phyloP scores from a whole-genome alignment of 192 early-diverging fungal species.

The Coemansia nantahalensis region DNA sequence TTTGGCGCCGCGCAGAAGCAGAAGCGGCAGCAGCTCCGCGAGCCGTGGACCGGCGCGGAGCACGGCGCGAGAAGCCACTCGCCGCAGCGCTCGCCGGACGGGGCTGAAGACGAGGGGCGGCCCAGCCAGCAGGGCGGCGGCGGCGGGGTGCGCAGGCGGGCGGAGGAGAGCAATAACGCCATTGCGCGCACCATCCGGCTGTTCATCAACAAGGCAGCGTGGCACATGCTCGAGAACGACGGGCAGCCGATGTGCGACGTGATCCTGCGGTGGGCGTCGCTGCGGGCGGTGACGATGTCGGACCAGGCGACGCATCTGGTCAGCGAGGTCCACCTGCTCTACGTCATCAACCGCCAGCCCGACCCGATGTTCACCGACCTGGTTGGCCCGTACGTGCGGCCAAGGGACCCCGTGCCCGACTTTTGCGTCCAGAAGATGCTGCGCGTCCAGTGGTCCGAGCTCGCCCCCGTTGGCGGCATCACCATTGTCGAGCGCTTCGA shows the following conservation, averaged over 20 bases:
- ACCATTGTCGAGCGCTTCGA: slow-evolving; percentile 89
- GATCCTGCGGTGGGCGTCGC: slow-evolving; percentile 62
- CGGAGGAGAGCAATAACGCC: slow-evolving; percentile 55
- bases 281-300: slow-evolving; percentile 74
- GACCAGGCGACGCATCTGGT: slow-evolving; percentile 74
- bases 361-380: slow-evolving; percentile 61
- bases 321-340: slow-evolving; percentile 71
- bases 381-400: slow-evolving; percentile 56
- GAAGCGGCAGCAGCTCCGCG: slow-evolving; percentile 3
- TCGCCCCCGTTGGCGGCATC: slow-evolving; percentile 90
- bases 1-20: slow-evolving; percentile 52
- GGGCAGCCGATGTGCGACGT: slow-evolving; percentile 69
- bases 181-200: slow-evolving; percentile 58
- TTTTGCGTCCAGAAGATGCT: slow-evolving; percentile 87
- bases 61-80: too few relatives aligned
- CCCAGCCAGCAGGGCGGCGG: too few relatives aligned
- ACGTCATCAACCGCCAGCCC: slow-evolving; percentile 64
- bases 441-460: slow-evolving; percentile 71
- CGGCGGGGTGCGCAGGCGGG: too few relatives aligned
- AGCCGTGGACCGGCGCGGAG: too few relatives aligned
- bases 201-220: slow-evolving; percentile 66
- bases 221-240: slow-evolving; percentile 71
- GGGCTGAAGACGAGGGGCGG: too few relatives aligned
- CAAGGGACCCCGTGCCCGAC: slow-evolving; percentile 58
- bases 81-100: too few relatives aligned